These are phyloP conservation scores for Juglanconis oblonga DNA, from an alignment of 2,329 filamentous ascomycete genomes.

Conservation along the genomic window DNA sequence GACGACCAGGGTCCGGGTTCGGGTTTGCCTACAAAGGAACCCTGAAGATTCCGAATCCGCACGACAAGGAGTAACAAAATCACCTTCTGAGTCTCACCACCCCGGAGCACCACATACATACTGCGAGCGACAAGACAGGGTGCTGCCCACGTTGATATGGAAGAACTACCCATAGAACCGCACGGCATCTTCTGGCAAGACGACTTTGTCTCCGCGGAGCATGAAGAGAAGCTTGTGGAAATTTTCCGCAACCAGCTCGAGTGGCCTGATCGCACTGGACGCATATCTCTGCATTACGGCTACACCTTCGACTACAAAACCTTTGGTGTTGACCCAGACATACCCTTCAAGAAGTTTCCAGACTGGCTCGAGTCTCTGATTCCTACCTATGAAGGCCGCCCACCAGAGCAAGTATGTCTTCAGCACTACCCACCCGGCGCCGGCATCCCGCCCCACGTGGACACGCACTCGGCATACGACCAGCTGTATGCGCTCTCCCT, in stretches of 20 bases:
- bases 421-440: slow-evolving; percentile 59
- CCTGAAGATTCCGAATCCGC: too few relatives aligned
- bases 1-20: too few relatives aligned
- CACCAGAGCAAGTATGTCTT: slow-evolving; percentile 56
- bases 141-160: slow-evolving; percentile 16
- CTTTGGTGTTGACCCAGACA: slow-evolving; percentile 49
- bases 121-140: too few relatives aligned
- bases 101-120: too few relatives aligned
- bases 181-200: slow-evolving; percentile 41
- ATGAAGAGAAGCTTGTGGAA: slow-evolving; percentile 42
- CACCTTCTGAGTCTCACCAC: too few relatives aligned
- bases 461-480: slow-evolving; percentile 50
- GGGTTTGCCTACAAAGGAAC: too few relatives aligned
- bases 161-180: slow-evolving; percentile 28
- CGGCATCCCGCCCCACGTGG: slow-evolving; percentile 60
- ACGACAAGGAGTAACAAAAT: too few relatives aligned
- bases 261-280: slow-evolving; percentile 45
- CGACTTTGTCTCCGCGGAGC: slow-evolving; percentile 43
- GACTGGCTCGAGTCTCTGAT: slow-evolving; percentile 48
- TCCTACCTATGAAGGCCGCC: slow-evolving; percentile 38
- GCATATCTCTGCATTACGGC: slow-evolving; percentile 52
- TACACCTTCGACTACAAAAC: slow-evolving; percentile 59
- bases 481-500: slow-evolving; percentile 45
- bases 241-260: slow-evolving; percentile 42
- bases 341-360: slow-evolving; percentile 49